Conservation (phyloP, 2,329 filamentous ascomycete genomes). For the Ascochyta lentis region DNA sequence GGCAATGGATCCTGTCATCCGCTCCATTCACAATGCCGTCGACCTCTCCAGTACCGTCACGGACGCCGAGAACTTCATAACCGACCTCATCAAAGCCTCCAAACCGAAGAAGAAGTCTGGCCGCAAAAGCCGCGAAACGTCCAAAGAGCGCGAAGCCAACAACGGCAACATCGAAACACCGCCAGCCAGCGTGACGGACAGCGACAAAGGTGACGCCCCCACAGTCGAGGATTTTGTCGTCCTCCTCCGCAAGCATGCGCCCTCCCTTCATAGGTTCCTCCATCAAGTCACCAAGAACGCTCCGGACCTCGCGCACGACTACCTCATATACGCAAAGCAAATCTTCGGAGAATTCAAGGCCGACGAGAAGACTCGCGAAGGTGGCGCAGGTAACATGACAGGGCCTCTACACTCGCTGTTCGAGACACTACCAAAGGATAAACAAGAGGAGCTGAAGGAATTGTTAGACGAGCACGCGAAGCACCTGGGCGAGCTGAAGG, state of each 20-base stretch:
- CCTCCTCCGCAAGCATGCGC: conserved; percentile 69
- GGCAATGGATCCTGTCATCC: conserved; percentile 77
- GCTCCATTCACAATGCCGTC: conserved; percentile 72
- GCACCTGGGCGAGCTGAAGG: conserved; percentile 65
- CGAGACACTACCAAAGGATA: conserved; percentile 55
- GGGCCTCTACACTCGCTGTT: conserved; percentile 52
- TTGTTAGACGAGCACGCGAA: conserved; percentile 66
- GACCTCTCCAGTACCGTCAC: conserved; percentile 73
- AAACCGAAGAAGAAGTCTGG: conserved; percentile 48
- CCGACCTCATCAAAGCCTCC: conserved; percentile 69
- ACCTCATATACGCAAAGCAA: conserved; percentile 66
- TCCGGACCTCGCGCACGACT: conserved; percentile 67
- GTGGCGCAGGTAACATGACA: conserved; percentile 54
- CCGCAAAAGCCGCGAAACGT: conserved; percentile 28
- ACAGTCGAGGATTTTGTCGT: conserved; percentile 75
- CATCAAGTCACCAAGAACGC: conserved; percentile 73
- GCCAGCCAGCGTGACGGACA: conserved; percentile 33
- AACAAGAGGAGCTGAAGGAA: conserved; percentile 55
- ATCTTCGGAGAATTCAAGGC: conserved; percentile 63
- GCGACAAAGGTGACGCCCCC: conserved; percentile 48
- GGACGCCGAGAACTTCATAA: conserved; percentile 71
- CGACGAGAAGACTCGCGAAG: conserved; percentile 29
- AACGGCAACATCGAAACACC: conserved; percentile 14
- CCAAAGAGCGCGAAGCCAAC: conserved; percentile 32
- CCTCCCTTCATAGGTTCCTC: conserved; percentile 71